Evolutionary conservation across 805 yeast genomes (phyloP), one percentile per base, ranked within the genome.

Genomic region (Cyberlindnera euphorbiae): DNA sequence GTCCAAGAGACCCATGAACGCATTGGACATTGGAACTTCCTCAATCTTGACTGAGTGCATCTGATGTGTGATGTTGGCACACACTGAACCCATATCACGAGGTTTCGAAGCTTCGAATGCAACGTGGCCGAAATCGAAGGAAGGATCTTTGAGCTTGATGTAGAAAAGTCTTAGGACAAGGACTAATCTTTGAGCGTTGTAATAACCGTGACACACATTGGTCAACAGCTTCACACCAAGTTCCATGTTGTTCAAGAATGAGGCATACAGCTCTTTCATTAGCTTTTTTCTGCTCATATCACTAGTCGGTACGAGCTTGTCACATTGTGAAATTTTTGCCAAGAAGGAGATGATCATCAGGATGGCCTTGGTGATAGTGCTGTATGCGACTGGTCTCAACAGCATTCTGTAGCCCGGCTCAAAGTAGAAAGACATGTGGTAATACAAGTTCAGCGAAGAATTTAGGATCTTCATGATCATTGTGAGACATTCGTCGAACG

Each of bases 311-410:
- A 43, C 37, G 6, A 41, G 29, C 15, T 39, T 30, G 18, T 43
- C 44, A n/a, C 50, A 42, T 18, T 54, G 59, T 1, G 42, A 21
- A 10, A 49, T 13, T 36, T 49, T 46, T 3, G 48, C 32, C 13
- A 28, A 25, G 2, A 45, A 4, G 0, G 44, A 32, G 3, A 35
- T 27, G 8, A 44, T 25, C 18, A 45, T 35, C 14, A 52, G 15
- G 6, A 42, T 22, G 3, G 52, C 35, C 25, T 36, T 49, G 1
- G 35, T 29, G 2, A 47, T 25, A 1, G 52, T 42, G 15, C 12
- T 28, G n/a, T 33, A 36, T 0, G 50, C 43, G 6, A 36, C 11
- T 15, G 79, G 76, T 36, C 64, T 71, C 22, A 75, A 33, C 8
- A 66, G 49, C 32, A 63, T 55, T 30, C 63, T 71, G 3, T 67